Evolutionary conservation across 2,329 filamentous ascomycete species (phyloP).

Genomic region (Drechslerella coelobrocha): DNA sequence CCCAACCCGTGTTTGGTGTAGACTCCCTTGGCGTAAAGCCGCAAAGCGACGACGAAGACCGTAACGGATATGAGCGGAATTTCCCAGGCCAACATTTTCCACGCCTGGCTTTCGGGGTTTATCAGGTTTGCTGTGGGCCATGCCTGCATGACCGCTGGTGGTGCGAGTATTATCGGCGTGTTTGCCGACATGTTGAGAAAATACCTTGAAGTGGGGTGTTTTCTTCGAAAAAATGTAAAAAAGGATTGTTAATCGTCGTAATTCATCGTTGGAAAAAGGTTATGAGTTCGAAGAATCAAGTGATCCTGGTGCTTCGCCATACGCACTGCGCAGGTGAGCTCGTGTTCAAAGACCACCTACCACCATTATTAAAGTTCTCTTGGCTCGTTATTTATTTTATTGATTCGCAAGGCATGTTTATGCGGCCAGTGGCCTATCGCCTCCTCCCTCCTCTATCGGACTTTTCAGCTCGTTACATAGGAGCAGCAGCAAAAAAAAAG

Average conservation of each 20-base stretch:
- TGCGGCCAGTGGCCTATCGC: slow-evolving; percentile 43
- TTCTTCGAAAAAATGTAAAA: slow-evolving; percentile 17
- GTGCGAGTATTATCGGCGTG: slow-evolving; percentile 28
- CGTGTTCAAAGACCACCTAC: slow-evolving; percentile 29
- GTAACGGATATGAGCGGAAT: slow-evolving; percentile 40
- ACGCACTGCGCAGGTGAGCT: slow-evolving; percentile 16
- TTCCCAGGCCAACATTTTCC: slow-evolving; percentile 40
- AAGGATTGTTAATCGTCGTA: slow-evolving; percentile 12
- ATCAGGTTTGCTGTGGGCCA: slow-evolving; percentile 40
- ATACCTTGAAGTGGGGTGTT: not conserved
- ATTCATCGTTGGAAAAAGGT: not conserved
- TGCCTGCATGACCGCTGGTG: slow-evolving; percentile 45
- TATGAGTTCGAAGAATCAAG: slow-evolving; percentile 22
- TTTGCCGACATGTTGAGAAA: slow-evolving; percentile 1
- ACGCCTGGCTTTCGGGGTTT: slow-evolving; percentile 41
- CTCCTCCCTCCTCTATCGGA: not conserved
- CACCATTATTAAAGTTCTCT: not conserved
- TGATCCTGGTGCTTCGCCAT: slow-evolving; percentile 15
- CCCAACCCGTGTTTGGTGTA: slow-evolving; percentile 43
- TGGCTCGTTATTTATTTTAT: slow-evolving; percentile 7
- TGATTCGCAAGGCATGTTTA: slow-evolving; percentile 23
- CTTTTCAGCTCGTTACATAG: not conserved
- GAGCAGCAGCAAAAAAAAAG: slow-evolving; percentile 2
- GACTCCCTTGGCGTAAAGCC: slow-evolving; percentile 38
- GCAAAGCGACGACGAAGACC: slow-evolving; percentile 32